These are phyloP conservation scores for Litchi chinensis DNA, from an alignment of 345 rosid species.

Conservation along the genomic window DNA sequence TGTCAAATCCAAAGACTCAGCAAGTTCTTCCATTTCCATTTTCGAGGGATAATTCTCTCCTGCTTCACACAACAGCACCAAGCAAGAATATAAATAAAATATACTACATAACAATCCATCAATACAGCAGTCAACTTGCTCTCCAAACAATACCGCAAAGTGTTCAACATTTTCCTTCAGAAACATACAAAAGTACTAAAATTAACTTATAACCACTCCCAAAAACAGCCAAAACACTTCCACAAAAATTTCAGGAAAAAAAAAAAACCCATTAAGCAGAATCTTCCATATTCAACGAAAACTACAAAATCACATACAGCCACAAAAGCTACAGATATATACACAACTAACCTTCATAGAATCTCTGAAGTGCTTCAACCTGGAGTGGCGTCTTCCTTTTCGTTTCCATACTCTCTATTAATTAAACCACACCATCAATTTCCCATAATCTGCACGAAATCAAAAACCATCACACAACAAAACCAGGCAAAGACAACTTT, in stretches of 20 bases:
- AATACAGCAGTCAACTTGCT: neutral
- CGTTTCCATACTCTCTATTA: conserved; percentile 33
- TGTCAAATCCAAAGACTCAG: conserved; percentile 60
- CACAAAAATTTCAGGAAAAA: neutral
- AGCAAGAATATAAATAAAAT: conserved; percentile 5
- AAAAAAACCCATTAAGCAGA: neutral
- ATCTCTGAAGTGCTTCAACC: conserved; percentile 66
- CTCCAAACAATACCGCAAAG: neutral
- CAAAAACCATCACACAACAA: neutral
- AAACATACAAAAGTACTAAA: neutral
- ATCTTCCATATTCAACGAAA: neutral
- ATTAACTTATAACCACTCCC: neutral
- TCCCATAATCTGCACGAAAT: conserved; percentile 15
- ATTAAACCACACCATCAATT: conserved; percentile 10
- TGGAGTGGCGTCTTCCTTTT: conserved; percentile 77
- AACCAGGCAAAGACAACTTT: neutral
- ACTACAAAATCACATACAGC: neutral
- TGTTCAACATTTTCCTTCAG: neutral
- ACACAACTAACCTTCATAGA: conserved; percentile 53
- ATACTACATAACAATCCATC: neutral
- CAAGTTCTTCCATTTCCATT: conserved; percentile 54
- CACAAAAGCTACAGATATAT: neutral
- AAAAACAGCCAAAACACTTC: neutral
- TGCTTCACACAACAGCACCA: conserved; percentile 37
- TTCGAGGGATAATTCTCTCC: conserved; percentile 65